These are phyloP conservation scores for Starmerella riodocensis DNA, from an alignment of 805 yeast genomes.

Conservation along the genomic window DNA sequence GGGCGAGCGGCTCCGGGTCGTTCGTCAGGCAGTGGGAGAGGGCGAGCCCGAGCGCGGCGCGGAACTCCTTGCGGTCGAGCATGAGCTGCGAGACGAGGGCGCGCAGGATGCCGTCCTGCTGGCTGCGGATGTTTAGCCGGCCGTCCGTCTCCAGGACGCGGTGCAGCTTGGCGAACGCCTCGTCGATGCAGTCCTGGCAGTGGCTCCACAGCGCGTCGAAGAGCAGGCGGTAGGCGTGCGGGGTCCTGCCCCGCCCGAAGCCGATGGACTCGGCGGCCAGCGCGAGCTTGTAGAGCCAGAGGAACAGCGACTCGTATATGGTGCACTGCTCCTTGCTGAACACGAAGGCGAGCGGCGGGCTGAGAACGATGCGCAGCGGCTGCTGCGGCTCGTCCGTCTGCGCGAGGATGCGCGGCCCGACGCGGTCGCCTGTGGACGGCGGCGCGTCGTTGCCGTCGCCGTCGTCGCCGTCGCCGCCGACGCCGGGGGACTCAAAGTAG, in stretches of 20 bases:
- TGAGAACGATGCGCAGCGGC: background rate
- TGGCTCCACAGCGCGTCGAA: constrained; percentile 12
- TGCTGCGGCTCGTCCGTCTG: background rate
- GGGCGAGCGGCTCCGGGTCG: background rate
- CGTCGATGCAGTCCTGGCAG: constrained; percentile 10
- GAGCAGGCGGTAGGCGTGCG: constrained; percentile 9
- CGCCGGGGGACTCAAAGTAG: background rate
- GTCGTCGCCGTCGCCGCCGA: no score
- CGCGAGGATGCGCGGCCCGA: background rate
- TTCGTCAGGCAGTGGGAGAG: background rate
- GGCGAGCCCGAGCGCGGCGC: background rate
- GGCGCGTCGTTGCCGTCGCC: background rate
- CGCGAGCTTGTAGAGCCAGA: constrained; percentile 8
- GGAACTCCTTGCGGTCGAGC: constrained; percentile 2
- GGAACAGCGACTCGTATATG: constrained; percentile 8
- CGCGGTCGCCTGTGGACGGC: background rate
- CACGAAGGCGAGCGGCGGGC: background rate
- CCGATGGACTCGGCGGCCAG: constrained; percentile 3
- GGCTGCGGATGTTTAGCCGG: background rate
- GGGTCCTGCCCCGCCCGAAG: background rate
- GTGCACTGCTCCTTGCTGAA: constrained; percentile 9
- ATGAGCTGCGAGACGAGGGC: background rate
- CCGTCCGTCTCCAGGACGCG: background rate
- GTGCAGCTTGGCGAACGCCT: constrained; percentile 2
- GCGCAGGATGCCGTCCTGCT: constrained; percentile 1